phyloP scores from a whole-genome alignment of 805 yeast species.

The Lachancea waltii region DNA sequence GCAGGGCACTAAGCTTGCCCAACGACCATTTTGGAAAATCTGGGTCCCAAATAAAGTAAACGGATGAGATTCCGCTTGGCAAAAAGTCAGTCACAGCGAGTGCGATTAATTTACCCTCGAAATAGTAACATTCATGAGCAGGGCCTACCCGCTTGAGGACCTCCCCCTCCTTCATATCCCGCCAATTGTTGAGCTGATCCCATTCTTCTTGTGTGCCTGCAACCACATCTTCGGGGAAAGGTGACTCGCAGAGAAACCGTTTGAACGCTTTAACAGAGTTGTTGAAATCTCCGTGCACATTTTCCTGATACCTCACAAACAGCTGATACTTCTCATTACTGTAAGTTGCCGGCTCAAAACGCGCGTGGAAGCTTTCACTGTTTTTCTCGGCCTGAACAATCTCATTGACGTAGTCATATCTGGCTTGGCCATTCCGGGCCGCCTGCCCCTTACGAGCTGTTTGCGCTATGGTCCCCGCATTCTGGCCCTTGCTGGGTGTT shows the following conservation, averaged over 20 bases:
- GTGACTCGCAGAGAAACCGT: slow-evolving; percentile 63
- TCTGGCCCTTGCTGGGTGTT: background rate
- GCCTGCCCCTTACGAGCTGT: too few relatives aligned
- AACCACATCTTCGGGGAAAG: slow-evolving; percentile 39
- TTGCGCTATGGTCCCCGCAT: too few relatives aligned
- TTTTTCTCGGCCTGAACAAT: slow-evolving; percentile 36
- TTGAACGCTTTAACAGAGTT: slow-evolving; percentile 44
- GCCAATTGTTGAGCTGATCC: slow-evolving; percentile 36
- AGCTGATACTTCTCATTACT: slow-evolving; percentile 55
- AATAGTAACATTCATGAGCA: slow-evolving; percentile 71
- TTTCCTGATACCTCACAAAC: slow-evolving; percentile 62
- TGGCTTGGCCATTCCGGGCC: slow-evolving; percentile 6
- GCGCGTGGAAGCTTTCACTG: slow-evolving; percentile 33
- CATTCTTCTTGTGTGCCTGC: slow-evolving; percentile 23
- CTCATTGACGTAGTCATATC: slow-evolving; percentile 28
- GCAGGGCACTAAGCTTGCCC: slow-evolving; percentile 71
- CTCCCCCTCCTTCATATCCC: slow-evolving; percentile 13
- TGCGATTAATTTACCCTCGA: slow-evolving; percentile 58
- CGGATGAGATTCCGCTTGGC: slow-evolving; percentile 72
- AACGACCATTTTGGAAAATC: slow-evolving; percentile 60
- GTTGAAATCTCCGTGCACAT: slow-evolving; percentile 59
- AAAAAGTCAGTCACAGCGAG: slow-evolving; percentile 71
- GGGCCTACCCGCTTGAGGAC: slow-evolving; percentile 44
- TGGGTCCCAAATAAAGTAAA: slow-evolving; percentile 86
- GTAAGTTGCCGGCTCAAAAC: slow-evolving; percentile 46